A percentile compares a stretch with the other conserved stretches of the same genome.
Conservation (phyloP, 306 rosid species). For the Pachyrhizus erosus region DNA sequence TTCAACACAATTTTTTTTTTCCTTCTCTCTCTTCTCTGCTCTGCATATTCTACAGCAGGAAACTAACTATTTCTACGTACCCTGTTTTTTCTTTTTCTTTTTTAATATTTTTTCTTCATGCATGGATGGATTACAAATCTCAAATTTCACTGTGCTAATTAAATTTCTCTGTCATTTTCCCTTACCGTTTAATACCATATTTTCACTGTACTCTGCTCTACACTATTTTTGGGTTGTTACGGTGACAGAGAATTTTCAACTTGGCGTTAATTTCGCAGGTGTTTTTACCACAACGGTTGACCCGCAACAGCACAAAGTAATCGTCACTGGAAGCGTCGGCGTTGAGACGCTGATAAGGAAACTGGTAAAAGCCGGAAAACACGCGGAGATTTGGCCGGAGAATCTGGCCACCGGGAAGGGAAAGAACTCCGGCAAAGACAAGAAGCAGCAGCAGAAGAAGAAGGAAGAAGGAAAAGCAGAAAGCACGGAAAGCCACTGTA, state of each 20-base stretch:
- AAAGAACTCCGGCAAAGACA: slow-evolving; percentile 43
- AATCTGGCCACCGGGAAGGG: slow-evolving; percentile 46
- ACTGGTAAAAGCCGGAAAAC: slow-evolving; percentile 74
- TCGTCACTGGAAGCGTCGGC: slow-evolving; percentile 71
- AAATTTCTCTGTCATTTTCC: slow-evolving; percentile 17
- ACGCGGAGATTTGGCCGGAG: slow-evolving; percentile 78
- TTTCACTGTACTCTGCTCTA: slow-evolving; percentile 13
- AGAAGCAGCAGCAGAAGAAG: slow-evolving; percentile 43
- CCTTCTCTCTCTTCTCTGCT: background rate
- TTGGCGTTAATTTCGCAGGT: slow-evolving; percentile 48
- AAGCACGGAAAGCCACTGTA: slow-evolving; percentile 9
- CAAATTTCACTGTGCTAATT: slow-evolving; percentile 11
- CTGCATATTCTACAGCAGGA: slow-evolving; percentile 12
- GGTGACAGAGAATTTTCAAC: background rate
- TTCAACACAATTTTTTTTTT: background rate
- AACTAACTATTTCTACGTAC: background rate
- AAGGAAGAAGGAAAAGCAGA: slow-evolving; percentile 49
- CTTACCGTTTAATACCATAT: background rate
- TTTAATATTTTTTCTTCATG: slow-evolving; percentile 6
- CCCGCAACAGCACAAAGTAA: slow-evolving; percentile 73
- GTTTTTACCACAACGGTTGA: slow-evolving; percentile 76
- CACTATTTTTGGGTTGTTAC: background rate
- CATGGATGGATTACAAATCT: slow-evolving; percentile 38
- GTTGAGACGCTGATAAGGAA: slow-evolving; percentile 68
- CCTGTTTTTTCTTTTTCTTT: background rate